Base-by-base conservation (phyloP, 2,329 filamentous ascomycete genomes). In the Monosporascus sp. region DNA sequence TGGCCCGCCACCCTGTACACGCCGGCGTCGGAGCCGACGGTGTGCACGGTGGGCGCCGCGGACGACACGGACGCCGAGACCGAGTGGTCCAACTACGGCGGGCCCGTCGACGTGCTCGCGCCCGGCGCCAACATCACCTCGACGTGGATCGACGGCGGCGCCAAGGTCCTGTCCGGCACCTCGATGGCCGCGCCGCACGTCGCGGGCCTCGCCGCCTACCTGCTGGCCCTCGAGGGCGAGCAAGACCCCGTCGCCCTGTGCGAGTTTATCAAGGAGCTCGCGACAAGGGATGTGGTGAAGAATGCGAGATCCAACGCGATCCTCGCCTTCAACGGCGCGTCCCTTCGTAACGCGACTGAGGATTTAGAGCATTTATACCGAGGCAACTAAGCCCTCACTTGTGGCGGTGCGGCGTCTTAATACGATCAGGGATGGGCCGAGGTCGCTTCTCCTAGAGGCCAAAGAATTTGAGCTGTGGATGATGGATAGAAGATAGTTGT, bases 221-320 rank as follows among this genome's bases (percentile, higher is more conserved):
- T 77, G 45, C 60, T 82, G 53, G 71, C 71, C 31, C 74, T 81
- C 17, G 68, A 82, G 31, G 76, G 72, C 5, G 67, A 68, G 2
- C 66, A 57, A 5, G 59, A 60, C 45, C 62, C 63, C 2, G 25
- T 57, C 6, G 61, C 61, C 6, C 49, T 64, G 8, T 62, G 62
- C 52, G 22, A 49, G 25, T 57, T 61, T 27, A 62, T 67, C 38
- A 59, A 63, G 55, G 49, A 61, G 22, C 55, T 66, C 9, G 59
- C 60, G 7, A 61, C 60, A 2, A 51, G 54, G 8, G 49, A 56
- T 24, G 45, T 61, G 8, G 59, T 66, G 8, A 51, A 51, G 1
- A 18, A 58, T 20, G 47, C 64, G 7, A 34, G 54, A 54, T 62
- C 22, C 1, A 58, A 65, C 46, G 61, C 62, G 46, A 51, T 61